Base-by-base conservation (phyloP, 2,329 filamentous ascomycete genomes). In the Aspergillus novoparasiticus region DNA sequence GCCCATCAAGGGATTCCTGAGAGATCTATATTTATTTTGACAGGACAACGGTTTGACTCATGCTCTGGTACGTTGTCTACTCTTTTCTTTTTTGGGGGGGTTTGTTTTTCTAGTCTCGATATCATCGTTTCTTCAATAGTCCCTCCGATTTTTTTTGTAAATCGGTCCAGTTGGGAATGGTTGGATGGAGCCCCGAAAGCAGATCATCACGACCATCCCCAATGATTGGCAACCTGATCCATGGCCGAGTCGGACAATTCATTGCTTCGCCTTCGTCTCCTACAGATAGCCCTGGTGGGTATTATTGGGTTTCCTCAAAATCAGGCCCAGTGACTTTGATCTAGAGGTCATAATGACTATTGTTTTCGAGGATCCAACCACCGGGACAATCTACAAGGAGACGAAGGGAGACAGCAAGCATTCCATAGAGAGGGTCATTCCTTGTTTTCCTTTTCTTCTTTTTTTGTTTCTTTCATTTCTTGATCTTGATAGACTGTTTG, bases 181-280 rank as follows among this genome's bases (percentile, higher is more conserved):
- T 39, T 28, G 34, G 51, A 55, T 30, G n/a, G n/a, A 39, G n/a
- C 23, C 12, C 23, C 14, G 26, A 50, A 50, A 32, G 48, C 16
- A 39, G 51, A 55, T 55, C 51, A 55, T 39, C 51, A 55, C 12
- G 30, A 54, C 30, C 28, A 54, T 54, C 10, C 16, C n/a, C 30
- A 36, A 54, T 55, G 51, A 55, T 55, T 55, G 51, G 32, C 51
- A 39, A 39, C 2, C 10, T 10, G 48, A 51, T n/a, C 16, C 32
- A 54, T 23, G 30, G 32, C 43, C n/a, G 11, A 48, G 45, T 55
- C 51, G 51, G 51, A 55, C 32, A 55, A 55, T 55, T 55, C 51
- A 39, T 14, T 54, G 11, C 16, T 21, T 54, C 16, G n/a, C 32
- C 32, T 39, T 55, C 21, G 23, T 39, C n/a, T 39, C 51, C 51